Evolutionary conservation across 768 basidiomycete species (phyloP).

Genomic region (Kwoniella heveanensis): DNA sequence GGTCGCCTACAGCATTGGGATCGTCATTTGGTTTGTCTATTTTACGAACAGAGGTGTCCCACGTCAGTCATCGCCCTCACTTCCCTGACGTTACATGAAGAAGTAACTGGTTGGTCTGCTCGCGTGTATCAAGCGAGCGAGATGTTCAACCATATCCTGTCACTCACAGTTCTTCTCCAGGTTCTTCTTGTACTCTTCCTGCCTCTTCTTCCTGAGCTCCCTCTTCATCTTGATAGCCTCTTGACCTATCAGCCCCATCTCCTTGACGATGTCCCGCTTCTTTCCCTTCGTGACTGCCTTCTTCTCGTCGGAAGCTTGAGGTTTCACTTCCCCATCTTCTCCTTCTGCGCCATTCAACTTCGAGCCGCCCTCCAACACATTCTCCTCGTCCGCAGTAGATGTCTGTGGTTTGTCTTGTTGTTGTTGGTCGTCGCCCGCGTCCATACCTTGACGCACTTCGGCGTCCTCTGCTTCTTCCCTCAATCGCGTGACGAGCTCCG

Average conservation of each 20-base stretch:
- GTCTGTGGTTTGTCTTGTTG: slow-evolving; percentile 29
- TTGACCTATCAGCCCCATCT: slow-evolving; percentile 48
- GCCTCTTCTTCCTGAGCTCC: slow-evolving; percentile 52
- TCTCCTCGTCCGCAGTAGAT: slow-evolving; percentile 10
- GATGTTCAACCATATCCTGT: too few species aligned
- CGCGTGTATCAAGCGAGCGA: too few species aligned
- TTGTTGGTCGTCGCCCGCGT: slow-evolving; percentile 18
- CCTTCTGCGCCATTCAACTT: slow-evolving; percentile 12
- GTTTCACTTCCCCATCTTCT: slow-evolving; percentile 70
- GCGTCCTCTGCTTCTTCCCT: slow-evolving; percentile 70
- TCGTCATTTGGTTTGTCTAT: slow-evolving; percentile 93
- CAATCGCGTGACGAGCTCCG: slow-evolving; percentile 68
- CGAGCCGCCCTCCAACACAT: slow-evolving; percentile 11
- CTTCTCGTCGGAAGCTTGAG: slow-evolving; percentile 62
- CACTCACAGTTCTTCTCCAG: slow-evolving; percentile 70
- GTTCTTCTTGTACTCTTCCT: slow-evolving; percentile 56
- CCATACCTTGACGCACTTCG: slow-evolving; percentile 40
- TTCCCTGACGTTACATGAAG: too few species aligned
- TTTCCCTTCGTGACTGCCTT: slow-evolving; percentile 64
- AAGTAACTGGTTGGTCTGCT: too few species aligned
- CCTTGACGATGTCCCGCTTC: slow-evolving; percentile 63
- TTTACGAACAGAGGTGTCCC: neutral
- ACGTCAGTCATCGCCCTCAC: neutral
- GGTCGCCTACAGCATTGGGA: slow-evolving; percentile 85
- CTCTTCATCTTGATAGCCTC: slow-evolving; percentile 52